Conservation (phyloP, 768 basidiomycete genomes). For the Termitomyces sp. region DNA sequence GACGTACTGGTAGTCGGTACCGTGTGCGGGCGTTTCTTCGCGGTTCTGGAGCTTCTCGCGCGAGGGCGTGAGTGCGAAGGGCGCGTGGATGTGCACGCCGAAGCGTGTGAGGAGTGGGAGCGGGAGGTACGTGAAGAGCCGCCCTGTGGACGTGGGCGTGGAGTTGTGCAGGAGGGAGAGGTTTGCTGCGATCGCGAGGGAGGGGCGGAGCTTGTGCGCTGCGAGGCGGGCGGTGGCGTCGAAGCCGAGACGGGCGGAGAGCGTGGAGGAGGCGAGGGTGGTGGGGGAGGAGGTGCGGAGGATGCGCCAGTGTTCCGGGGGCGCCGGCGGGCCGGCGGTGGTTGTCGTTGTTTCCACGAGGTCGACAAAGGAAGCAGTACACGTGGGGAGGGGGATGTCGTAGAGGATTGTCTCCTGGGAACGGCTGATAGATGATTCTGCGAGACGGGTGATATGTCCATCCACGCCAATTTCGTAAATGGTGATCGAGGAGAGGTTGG, state of each 20-base stretch:
- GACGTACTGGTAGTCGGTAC: slow-evolving; percentile 37
- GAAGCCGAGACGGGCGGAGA: slow-evolving; percentile 21
- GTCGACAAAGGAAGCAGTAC: slow-evolving; percentile 13
- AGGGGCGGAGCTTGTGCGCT: slow-evolving; percentile 36
- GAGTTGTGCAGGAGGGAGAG: slow-evolving; percentile 13
- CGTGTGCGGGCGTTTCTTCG: slow-evolving; percentile 29
- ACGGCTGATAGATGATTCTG: slow-evolving; percentile 13
- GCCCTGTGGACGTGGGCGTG: slow-evolving; percentile 18
- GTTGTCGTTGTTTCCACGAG: slow-evolving; percentile 2
- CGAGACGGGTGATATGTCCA: slow-evolving; percentile 16
- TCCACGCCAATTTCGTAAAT: slow-evolving; percentile 28
- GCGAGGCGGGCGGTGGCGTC: slow-evolving; percentile 20
- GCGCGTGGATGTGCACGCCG: slow-evolving; percentile 38
- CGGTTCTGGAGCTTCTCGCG: slow-evolving; percentile 40
- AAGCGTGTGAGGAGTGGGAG: slow-evolving; percentile 41
- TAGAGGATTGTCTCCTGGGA: not conserved
- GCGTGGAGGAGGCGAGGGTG: slow-evolving; percentile 17
- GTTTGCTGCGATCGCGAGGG: slow-evolving; percentile 32
- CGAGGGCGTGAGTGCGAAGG: slow-evolving; percentile 40
- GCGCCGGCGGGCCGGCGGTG: not conserved
- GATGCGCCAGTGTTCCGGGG: slow-evolving; percentile 25
- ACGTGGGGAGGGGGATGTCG: not conserved
- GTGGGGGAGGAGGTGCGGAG: slow-evolving; percentile 22
- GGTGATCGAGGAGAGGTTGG: slow-evolving; percentile 32
- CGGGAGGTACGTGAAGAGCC: slow-evolving; percentile 45